These are phyloP conservation scores for Leccinum boreale DNA, from an alignment of 768 basidiomycete genomes.

Conservation along the genomic window DNA sequence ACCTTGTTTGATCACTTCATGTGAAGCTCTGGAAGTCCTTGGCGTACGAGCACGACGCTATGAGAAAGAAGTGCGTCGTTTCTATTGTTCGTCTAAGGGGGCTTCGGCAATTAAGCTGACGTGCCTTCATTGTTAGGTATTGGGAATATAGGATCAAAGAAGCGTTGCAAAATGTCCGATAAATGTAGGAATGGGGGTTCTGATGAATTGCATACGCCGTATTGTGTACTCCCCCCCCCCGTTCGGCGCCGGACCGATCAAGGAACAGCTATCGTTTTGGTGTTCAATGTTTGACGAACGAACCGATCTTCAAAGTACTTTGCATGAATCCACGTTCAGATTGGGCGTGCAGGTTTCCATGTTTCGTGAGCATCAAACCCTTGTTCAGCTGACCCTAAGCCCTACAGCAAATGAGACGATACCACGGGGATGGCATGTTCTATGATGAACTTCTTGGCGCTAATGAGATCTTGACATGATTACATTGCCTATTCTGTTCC, in stretches of 20 bases:
- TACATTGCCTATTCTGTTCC: constrained; percentile 67
- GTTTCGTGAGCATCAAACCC: constrained; percentile 69
- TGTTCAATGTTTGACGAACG: not conserved
- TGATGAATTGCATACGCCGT: constrained; percentile 9
- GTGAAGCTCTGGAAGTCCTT: constrained; percentile 67
- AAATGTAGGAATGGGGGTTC: constrained; percentile 12
- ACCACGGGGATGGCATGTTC: constrained; percentile 70
- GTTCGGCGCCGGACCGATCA: not conserved
- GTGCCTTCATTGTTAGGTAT: constrained; percentile 45
- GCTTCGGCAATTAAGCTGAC: constrained; percentile 26
- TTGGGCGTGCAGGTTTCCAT: not conserved
- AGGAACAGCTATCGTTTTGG: not conserved
- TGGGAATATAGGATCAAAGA: constrained; percentile 74
- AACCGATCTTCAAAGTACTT: not conserved
- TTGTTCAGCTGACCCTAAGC: constrained; percentile 58
- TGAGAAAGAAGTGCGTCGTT: constrained; percentile 66
- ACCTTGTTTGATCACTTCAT: constrained; percentile 11
- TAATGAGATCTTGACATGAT: constrained; percentile 66
- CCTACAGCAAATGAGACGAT: constrained; percentile 59
- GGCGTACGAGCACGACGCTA: constrained; percentile 66
- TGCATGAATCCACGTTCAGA: not conserved
- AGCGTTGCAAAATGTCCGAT: constrained; percentile 31
- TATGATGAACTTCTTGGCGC: constrained; percentile 74
- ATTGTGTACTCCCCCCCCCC: not conserved
- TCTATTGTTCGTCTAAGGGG: constrained; percentile 4